A percentile compares a stretch with the other conserved stretches of the same genome.
Conservation (phyloP, 768 basidiomycete genomes). For the Hypholoma fasciculare region DNA sequence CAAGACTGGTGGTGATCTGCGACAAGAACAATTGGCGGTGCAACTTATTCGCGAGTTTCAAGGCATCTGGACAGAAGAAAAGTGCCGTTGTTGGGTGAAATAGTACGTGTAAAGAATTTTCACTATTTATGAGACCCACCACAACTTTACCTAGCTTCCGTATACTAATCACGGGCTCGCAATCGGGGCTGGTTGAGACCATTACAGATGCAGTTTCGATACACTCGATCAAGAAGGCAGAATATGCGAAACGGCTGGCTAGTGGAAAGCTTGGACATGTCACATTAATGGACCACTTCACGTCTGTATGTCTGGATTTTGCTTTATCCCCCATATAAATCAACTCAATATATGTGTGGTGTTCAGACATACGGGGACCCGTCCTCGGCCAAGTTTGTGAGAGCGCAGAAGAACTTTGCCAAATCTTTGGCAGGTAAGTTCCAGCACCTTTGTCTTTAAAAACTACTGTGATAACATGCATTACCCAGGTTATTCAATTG, state of each 20-base stretch:
- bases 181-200: constrained; percentile 94
- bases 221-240: constrained; percentile 99
- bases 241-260: constrained; percentile 87
- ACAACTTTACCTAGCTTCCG: constrained; percentile 65
- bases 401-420: constrained; percentile 93
- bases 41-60: constrained; percentile 94
- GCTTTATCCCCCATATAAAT: neutral
- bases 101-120: constrained; percentile 52
- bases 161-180: constrained; percentile 91
- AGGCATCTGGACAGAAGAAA: constrained; percentile 93
- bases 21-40: constrained; percentile 97
- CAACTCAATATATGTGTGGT: neutral
- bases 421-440: constrained; percentile 78
- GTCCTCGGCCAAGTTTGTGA: constrained; percentile 80
- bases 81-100: constrained; percentile 89
- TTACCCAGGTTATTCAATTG: constrained; percentile 80
- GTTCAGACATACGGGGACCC: constrained; percentile 86
- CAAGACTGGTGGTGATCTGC: constrained; percentile 94
- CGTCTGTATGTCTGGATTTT: constrained; percentile 52
- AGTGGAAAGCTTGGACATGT: constrained; percentile 84
- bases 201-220: constrained; percentile 98
- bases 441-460: neutral
- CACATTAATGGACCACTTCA: constrained; percentile 90
- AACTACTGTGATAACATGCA: neutral
- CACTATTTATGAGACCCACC: neutral